phyloP scores from a whole-genome alignment of 805 yeast genomes.

The Candida piceae region DNA sequence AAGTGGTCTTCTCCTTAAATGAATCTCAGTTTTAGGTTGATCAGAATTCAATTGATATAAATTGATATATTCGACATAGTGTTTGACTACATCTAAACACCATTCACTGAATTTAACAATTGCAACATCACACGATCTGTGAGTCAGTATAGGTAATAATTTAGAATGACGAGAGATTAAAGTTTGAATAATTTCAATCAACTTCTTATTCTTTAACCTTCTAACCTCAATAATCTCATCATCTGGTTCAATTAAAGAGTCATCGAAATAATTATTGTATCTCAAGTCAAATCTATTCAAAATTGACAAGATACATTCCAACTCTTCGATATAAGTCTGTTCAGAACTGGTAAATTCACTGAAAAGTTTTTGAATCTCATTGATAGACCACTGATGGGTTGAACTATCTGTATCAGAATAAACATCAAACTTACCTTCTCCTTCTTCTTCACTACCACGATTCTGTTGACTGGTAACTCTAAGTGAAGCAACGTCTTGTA shows the following conservation, averaged over 20 bases:
- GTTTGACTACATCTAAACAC: conserved; percentile 15
- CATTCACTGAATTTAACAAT: conserved; percentile 20
- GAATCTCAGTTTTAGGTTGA: conserved; percentile 24
- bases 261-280: conserved; percentile 27
- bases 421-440: no score
- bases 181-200: conserved; percentile 11
- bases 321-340: conserved; percentile 14
- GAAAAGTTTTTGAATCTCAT: conserved; percentile 5
- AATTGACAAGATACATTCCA: conserved; percentile 17
- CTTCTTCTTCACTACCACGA: no score
- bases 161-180: conserved; percentile 17
- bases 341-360: conserved; percentile 16
- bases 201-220: conserved; percentile 14
- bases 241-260: conserved; percentile 21
- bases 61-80: conserved; percentile 20
- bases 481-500: neutral
- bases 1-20: conserved; percentile 28
- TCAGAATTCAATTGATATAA: conserved; percentile 18
- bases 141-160: conserved; percentile 9
- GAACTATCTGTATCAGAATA: no score
- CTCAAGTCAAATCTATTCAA: conserved; percentile 23
- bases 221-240: conserved; percentile 18
- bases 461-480: no score
- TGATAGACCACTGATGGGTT: conserved; percentile 2
- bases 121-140: conserved; percentile 9